A percentile compares a stretch with the other conserved stretches of the same genome.
Evolutionary conservation across 495 filamentous ascomycete species (phyloP).

Genomic region (Penicillium turbatum): DNA sequence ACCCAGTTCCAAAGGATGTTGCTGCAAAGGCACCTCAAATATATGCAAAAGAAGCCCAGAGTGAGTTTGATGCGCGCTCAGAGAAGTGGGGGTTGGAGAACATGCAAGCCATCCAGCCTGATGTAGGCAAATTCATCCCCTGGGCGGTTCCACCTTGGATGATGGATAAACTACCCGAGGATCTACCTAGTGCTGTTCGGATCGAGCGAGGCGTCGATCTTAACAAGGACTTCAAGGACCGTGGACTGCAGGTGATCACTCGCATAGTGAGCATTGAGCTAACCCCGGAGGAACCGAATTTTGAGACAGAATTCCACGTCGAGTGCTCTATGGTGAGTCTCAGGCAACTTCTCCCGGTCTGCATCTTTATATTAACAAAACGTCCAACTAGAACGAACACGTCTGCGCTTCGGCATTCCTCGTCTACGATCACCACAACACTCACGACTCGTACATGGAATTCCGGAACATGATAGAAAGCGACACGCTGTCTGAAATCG

Average conservation of each 20-base stretch:
- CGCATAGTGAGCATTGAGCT: slow-evolving; percentile 35
- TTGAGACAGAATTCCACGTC: slow-evolving; percentile 38
- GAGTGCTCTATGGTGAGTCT: slow-evolving; percentile 34
- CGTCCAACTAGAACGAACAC: slow-evolving; percentile 35
- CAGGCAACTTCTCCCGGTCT: background rate
- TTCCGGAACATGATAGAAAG: slow-evolving; percentile 32
- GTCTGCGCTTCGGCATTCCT: slow-evolving; percentile 34
- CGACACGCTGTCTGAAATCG: slow-evolving; percentile 26
- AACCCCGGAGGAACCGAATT: slow-evolving; percentile 28
- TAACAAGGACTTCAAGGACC: slow-evolving; percentile 35
- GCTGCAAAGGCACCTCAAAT: slow-evolving; percentile 18
- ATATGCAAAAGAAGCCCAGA: slow-evolving; percentile 17
- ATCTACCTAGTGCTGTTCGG: slow-evolving; percentile 20
- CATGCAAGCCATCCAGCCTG: slow-evolving; percentile 26
- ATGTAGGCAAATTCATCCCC: slow-evolving; percentile 28
- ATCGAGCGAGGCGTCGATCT: slow-evolving; percentile 29
- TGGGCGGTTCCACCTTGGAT: slow-evolving; percentile 30
- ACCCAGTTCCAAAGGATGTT: slow-evolving; percentile 19
- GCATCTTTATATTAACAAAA: background rate
- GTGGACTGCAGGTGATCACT: slow-evolving; percentile 38
- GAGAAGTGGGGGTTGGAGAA: slow-evolving; percentile 28
- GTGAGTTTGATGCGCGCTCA: slow-evolving; percentile 23
- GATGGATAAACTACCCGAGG: slow-evolving; percentile 23
- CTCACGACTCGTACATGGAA: slow-evolving; percentile 15
- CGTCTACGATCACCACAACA: slow-evolving; percentile 24